Conservation (phyloP, 495 filamentous ascomycete species). For the Pseudoneurospora amorphoporcata region DNA sequence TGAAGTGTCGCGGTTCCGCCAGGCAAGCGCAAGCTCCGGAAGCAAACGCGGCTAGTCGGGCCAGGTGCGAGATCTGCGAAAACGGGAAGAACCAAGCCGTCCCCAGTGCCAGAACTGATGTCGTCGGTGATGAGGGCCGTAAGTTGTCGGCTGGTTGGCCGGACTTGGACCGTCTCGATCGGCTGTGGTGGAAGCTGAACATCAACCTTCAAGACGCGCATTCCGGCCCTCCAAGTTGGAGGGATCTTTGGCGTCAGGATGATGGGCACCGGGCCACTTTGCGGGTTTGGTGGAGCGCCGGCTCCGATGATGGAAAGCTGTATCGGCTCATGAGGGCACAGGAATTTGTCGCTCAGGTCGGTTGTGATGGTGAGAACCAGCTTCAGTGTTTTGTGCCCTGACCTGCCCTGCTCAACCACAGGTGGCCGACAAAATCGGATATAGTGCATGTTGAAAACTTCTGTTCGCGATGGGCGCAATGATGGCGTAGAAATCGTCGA, state of each 20-base stretch:
- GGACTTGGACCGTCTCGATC: constrained; percentile 26
- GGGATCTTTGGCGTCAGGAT: constrained; percentile 7
- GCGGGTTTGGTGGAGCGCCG: constrained; percentile 39
- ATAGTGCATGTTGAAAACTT: constrained; percentile 49
- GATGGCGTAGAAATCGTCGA: neutral
- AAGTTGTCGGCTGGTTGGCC: constrained; percentile 21
- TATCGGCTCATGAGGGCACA: constrained; percentile 53
- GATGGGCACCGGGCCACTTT: constrained; percentile 18
- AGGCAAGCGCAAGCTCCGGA: constrained; percentile 27
- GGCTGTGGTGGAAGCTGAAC: constrained; percentile 16
- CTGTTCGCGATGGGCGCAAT: neutral
- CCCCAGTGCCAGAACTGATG: constrained; percentile 10
- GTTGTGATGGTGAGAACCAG: constrained; percentile 70
- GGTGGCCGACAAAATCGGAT: constrained; percentile 65
- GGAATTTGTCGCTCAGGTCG: constrained; percentile 80
- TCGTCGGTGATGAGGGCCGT: constrained; percentile 21
- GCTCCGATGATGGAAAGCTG: constrained; percentile 39
- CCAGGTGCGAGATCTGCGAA: constrained; percentile 21
- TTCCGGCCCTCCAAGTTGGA: constrained; percentile 27
- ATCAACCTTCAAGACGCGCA: constrained; percentile 33
- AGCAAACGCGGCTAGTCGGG: constrained; percentile 14
- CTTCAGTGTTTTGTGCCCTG: constrained; percentile 24
- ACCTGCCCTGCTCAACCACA: constrained; percentile 26
- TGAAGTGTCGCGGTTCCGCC: constrained; percentile 19
- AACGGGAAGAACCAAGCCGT: constrained; percentile 28